Base-by-base conservation (phyloP, 768 basidiomycete genomes). In the Boletales sp. region DNA sequence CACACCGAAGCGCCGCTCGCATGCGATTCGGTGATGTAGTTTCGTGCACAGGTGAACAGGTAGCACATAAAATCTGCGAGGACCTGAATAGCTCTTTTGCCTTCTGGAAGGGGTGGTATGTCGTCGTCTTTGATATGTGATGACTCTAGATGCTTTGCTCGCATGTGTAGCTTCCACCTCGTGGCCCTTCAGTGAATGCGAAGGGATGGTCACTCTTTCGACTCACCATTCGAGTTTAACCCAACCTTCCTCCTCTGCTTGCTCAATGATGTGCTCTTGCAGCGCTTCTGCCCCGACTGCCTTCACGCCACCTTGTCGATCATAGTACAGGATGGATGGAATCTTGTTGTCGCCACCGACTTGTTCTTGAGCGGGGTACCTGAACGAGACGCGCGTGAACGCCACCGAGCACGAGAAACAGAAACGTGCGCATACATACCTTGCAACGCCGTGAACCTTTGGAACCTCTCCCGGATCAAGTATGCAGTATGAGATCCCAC, bases 261-360 rank as follows among this genome's bases (percentile, higher is more conserved):
- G 52, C 4, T 71, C 71, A 17, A 70, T 58, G 21, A 71, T 57
- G 11, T 65, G 63, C 29, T 70, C 66, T 14, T 68, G 61, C 12
- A 56, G 18, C 0, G 76, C 70, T 49, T 77, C 77, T 1, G 75
- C 76, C 0, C 79, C 79, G 5, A 72, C 61, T 0, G 77, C 79
- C 34, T 58, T 67, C 4, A 73, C 62, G 0, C 35, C 32, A 2
- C 75, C 77, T n/a, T 65, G 51, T 9, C 53, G 45, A 48, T 78
- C 77, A 51, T 80, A 80, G 50, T 74, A 75, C 13, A 80, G 48
- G 30, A 77, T 63, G 0, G 76, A 74, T 0, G 76, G 78, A 37
- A 80, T 75, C 50, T 78, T 80, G 19, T 68, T 72, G 45, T 77
- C 72, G 5, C 74, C 72, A 4, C 72, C 73, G n/a, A 71, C 63